Conservation (phyloP, 2,329 filamentous ascomycete genomes). For the Colletotrichum truncatum region DNA sequence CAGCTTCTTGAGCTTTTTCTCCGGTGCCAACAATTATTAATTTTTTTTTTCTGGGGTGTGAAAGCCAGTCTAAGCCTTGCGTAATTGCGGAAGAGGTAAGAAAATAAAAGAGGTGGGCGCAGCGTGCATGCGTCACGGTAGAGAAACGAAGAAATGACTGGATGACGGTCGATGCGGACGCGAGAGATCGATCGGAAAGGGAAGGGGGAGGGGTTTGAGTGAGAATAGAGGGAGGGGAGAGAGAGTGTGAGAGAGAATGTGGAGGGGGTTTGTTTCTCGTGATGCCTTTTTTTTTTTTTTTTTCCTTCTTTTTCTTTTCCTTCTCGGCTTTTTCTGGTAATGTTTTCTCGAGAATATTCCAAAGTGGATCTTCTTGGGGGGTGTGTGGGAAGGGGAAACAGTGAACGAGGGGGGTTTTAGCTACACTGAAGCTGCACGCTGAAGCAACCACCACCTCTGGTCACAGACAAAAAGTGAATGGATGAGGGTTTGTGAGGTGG, state of each 20-base stretch:
- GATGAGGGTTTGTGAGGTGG: no score
- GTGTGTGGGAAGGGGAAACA: neutral
- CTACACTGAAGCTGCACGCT: neutral
- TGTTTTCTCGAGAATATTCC: constrained; percentile 28
- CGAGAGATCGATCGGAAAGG: constrained; percentile 20
- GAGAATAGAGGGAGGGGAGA: neutral
- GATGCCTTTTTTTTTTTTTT: neutral
- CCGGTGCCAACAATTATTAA: no score
- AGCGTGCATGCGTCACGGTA: neutral
- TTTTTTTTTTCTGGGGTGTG: no score
- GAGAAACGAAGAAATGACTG: neutral
- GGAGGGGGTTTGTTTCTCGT: neutral
- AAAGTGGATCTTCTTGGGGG: constrained; percentile 13
- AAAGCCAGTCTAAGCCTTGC: no score
- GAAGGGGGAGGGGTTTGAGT: neutral
- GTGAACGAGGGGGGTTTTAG: neutral
- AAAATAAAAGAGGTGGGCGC: neutral
- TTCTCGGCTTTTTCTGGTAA: neutral
- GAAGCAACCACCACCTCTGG: neutral
- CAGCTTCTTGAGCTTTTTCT: neutral
- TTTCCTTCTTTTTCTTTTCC: neutral
- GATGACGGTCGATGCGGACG: constrained; percentile 12
- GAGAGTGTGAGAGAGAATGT: neutral
- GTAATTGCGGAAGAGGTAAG: neutral
- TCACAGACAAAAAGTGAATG: neutral